Evolutionary conservation across 805 yeast genomes (phyloP).

Genomic region (Candida chauliodis): DNA sequence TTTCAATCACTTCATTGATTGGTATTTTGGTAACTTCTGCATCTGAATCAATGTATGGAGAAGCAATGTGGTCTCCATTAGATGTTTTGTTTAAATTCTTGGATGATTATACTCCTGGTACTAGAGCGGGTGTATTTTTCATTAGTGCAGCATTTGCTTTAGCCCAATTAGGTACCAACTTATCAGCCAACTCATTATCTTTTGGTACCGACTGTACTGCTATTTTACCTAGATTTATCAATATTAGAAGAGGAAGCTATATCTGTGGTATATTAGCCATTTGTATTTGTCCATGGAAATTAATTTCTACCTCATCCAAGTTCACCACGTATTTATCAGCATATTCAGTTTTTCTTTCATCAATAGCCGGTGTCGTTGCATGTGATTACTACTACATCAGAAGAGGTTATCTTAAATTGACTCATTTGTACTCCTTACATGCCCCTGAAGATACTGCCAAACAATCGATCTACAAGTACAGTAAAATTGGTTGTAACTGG

Average conservation of each 20-base stretch:
- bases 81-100: slow-evolving; percentile 69
- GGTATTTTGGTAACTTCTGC: slow-evolving; percentile 86
- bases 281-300: slow-evolving; percentile 41
- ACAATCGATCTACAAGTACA: slow-evolving; percentile 53
- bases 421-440: slow-evolving; percentile 56
- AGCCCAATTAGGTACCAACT: slow-evolving; percentile 42
- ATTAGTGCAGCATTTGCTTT: slow-evolving; percentile 37
- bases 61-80: slow-evolving; percentile 79
- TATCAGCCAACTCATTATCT: slow-evolving; percentile 39
- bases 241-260: slow-evolving; percentile 40
- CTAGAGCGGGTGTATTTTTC: slow-evolving; percentile 42
- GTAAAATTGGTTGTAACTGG: slow-evolving; percentile 70
- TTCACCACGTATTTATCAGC: slow-evolving; percentile 43
- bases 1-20: slow-evolving; percentile 76
- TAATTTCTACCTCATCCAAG: slow-evolving; percentile 34
- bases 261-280: slow-evolving; percentile 39
- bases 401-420: slow-evolving; percentile 63
- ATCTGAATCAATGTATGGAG: slow-evolving; percentile 61
- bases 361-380: slow-evolving; percentile 41
- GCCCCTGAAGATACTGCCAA: slow-evolving; percentile 30
- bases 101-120: slow-evolving; percentile 34
- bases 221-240: slow-evolving; percentile 34
- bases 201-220: slow-evolving; percentile 43
- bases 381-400: slow-evolving; percentile 53
- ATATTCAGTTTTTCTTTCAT: slow-evolving; percentile 41